Evolutionary conservation across 2,329 filamentous ascomycete species (phyloP).

Genomic region (Neonectria magnoliae): DNA sequence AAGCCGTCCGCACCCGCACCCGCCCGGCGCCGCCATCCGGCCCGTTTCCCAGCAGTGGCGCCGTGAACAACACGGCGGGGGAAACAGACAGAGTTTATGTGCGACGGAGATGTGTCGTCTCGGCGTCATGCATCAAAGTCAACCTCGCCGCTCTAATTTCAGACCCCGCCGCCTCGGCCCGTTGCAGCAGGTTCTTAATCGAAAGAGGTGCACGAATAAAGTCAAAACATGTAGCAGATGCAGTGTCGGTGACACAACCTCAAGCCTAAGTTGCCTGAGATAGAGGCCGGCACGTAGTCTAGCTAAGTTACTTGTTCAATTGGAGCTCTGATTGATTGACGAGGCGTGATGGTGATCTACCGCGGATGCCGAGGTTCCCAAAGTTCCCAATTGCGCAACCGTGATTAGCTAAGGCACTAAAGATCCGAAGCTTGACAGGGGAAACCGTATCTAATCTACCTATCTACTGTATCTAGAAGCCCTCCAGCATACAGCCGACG

Average conservation of each 20-base stretch:
- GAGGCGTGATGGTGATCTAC: too few relatives aligned
- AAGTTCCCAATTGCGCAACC: slow-evolving; percentile 5
- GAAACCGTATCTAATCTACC: background rate
- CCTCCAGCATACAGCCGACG: background rate
- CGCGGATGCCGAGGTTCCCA: slow-evolving; percentile 7
- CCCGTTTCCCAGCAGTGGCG: background rate
- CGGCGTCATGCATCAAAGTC: slow-evolving; percentile 15
- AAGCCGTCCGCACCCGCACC: background rate
- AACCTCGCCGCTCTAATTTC: background rate
- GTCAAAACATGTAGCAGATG: background rate
- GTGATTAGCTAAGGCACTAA: slow-evolving; percentile 10
- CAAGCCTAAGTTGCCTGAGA: background rate
- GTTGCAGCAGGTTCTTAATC: background rate
- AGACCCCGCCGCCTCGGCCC: slow-evolving; percentile 9
- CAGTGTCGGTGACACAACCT: background rate
- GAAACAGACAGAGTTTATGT: background rate
- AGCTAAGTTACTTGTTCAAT: background rate
- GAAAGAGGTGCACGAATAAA: slow-evolving; percentile 2
- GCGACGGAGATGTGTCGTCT: slow-evolving; percentile 1
- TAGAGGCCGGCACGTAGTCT: background rate
- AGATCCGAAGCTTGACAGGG: slow-evolving; percentile 1
- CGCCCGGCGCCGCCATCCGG: background rate
- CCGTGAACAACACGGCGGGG: background rate
- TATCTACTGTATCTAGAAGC: background rate
- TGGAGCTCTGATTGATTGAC: background rate